These are phyloP conservation scores for Skeletonema costatum DNA, from an alignment of 108 stramenopile genomes.

Conservation along the genomic window DNA sequence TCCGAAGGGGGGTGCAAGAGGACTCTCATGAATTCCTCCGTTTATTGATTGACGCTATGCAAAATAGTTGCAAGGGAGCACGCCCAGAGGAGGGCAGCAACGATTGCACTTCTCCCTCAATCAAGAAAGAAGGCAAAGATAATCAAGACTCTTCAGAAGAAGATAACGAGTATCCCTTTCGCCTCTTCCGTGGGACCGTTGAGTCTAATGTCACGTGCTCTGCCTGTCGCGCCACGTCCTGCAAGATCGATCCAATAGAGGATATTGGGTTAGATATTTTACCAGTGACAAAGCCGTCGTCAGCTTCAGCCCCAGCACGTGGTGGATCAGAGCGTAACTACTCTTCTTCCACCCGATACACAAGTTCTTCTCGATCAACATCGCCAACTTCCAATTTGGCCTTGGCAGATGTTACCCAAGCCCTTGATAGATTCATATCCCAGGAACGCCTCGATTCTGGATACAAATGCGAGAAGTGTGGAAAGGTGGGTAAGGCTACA, in stretches of 20 bases:
- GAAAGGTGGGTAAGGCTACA: constrained; percentile 80
- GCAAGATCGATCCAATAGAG: constrained; percentile 88
- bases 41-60: constrained; percentile 93
- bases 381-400: constrained; percentile 29
- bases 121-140: not conserved
- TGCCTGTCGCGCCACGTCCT: constrained; percentile 62
- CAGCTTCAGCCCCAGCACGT: not conserved
- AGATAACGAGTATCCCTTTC: constrained; percentile 83
- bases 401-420: constrained; percentile 63
- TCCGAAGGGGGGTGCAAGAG: constrained; percentile 93
- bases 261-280: constrained; percentile 88
- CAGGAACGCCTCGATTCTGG: constrained; percentile 79
- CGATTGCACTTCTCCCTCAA: not conserved
- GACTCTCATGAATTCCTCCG: constrained; percentile 99
- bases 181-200: constrained; percentile 83
- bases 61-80: constrained; percentile 78
- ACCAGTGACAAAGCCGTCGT: constrained; percentile 23
- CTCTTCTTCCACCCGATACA: constrained; percentile 30
- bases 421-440: constrained; percentile 76
- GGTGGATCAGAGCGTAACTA: constrained; percentile 13
- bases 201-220: constrained; percentile 84
- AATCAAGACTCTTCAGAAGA: constrained; percentile 16
- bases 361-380: constrained; percentile 11
- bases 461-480: constrained; percentile 91
- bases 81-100: constrained; percentile 5